A percentile compares a stretch with the other conserved stretches of the same genome.
These are phyloP conservation scores for Cunninghamia lanceolata DNA, from an alignment of 75 land plant genomes.

Conservation along the genomic window DNA sequence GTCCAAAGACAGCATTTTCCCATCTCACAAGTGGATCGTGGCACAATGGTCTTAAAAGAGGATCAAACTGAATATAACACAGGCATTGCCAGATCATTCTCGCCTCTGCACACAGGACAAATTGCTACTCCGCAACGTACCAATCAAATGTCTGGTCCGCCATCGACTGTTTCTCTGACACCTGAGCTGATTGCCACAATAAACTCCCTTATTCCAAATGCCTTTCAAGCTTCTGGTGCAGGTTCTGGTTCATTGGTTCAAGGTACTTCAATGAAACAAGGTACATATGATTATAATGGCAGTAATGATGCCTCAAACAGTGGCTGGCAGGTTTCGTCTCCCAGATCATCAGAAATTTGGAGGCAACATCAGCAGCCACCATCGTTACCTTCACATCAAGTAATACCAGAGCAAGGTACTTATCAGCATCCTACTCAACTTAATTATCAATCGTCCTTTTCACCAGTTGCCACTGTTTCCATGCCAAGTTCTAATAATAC, in stretches of 20 bases:
- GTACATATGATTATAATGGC: slow-evolving; percentile 12
- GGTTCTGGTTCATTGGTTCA: slow-evolving; percentile 11
- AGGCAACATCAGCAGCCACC: slow-evolving; percentile 16
- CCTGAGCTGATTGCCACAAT: slow-evolving; percentile 82
- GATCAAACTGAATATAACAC: slow-evolving; percentile 19
- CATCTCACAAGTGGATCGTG: slow-evolving; percentile 18
- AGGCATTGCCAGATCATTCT: slow-evolving; percentile 16
- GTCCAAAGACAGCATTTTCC: slow-evolving; percentile 21
- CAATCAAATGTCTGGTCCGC: slow-evolving; percentile 14
- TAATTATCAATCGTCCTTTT: slow-evolving; percentile 16
- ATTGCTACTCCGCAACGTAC: slow-evolving; percentile 20
- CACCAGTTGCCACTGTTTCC: slow-evolving; percentile 2
- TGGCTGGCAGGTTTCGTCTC: slow-evolving; percentile 11
- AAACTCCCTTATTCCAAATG: slow-evolving; percentile 54
- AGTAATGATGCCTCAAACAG: slow-evolving; percentile 14
- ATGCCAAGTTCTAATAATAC: slow-evolving; percentile 9
- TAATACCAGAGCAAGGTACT: slow-evolving; percentile 12
- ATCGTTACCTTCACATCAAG: not conserved
- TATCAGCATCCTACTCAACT: slow-evolving; percentile 28
- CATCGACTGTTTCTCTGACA: slow-evolving; percentile 45
- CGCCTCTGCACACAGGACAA: not conserved
- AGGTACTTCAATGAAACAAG: slow-evolving; percentile 14
- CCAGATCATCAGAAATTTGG: slow-evolving; percentile 18
- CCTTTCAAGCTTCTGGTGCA: slow-evolving; percentile 21
- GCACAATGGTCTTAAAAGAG: slow-evolving; percentile 8